Evolutionary conservation across 108 stramenopile genomes (phyloP), one percentile per base, ranked within the genome.

Genomic region (Nitzschia sp.): DNA sequence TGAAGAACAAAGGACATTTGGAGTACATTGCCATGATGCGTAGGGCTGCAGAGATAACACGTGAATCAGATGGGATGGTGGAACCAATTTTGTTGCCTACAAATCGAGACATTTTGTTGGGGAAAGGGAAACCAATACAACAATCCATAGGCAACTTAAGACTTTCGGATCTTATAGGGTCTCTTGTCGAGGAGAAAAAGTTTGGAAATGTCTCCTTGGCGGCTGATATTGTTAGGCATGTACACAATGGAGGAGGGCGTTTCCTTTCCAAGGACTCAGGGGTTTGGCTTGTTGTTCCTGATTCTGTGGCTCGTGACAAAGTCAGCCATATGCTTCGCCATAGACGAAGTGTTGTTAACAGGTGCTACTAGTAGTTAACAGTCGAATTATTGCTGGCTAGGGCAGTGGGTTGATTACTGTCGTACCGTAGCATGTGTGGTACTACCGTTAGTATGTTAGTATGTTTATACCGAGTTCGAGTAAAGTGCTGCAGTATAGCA

Each of bases 101-200:
- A 9, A 51, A 51, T 51, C 43, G 21, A 12, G 73, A 75, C 43
- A 51, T 75, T 38, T 53, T 75, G 19, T 53, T 75, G 20, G 73
- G 73, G 17, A 61, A 65, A 24, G 73, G 73, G n/a, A 61, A 48
- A 55, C 73, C 67, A 6, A 63, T 75, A 10, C 58, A 66, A 44
- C 51, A 67, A 41, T 64, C 53, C 58, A 20, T 19, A 5, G 73
- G 73, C 43, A 75, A 75, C 53, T 42, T 48, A 6, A 15, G 46
- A 9, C 37, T 73, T 20, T 41, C 63, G 39, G 29, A n/a, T 11
- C 8, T 73, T 11, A 54, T 73, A 41, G 55, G 60, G 9, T 44
- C 51, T 44, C 42, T 50, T 1, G 51, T 41, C 10, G 57, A 59
- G 34, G 37, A 60, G 20, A 44, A 38, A 14, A 72, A 57, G 39